Percentiles rank a stretch among this genome's conserved stretches.
phyloP scores from a whole-genome alignment of 2,329 filamentous ascomycete species.

The Bipolaris oryzae region DNA sequence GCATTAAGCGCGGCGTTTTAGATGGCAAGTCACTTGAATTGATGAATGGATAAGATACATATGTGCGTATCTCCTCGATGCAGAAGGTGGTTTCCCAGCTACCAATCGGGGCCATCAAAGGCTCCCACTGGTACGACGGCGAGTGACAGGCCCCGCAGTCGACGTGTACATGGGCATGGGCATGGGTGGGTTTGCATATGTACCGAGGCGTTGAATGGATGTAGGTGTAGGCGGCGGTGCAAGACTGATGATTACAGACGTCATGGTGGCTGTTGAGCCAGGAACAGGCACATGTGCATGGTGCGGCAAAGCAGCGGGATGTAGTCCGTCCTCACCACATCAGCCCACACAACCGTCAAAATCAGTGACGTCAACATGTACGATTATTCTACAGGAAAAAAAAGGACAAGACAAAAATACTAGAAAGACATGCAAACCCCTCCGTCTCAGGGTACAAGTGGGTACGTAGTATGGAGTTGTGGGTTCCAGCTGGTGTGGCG shows the following conservation, averaged over 20 bases:
- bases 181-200: slow-evolving; percentile 6
- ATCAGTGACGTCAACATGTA: too few relatives aligned
- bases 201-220: slow-evolving; percentile 9
- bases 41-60: background rate
- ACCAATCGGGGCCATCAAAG: slow-evolving; percentile 16
- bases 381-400: too few relatives aligned
- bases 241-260: slow-evolving; percentile 8
- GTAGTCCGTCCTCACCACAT: too few relatives aligned
- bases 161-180: slow-evolving; percentile 7
- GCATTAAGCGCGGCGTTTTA: slow-evolving; percentile 14
- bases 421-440: too few relatives aligned
- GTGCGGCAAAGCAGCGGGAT: too few relatives aligned
- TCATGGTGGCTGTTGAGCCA: slow-evolving; percentile 19
- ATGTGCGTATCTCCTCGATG: background rate
- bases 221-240: background rate
- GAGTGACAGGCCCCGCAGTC: slow-evolving; percentile 15
- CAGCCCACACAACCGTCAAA: too few relatives aligned
- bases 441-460: too few relatives aligned
- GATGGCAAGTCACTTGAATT: background rate
- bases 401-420: too few relatives aligned
- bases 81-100: slow-evolving; percentile 8
- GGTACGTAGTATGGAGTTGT: too few relatives aligned
- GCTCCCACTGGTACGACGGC: background rate
- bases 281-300: background rate
- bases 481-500: too few relatives aligned